Evolutionary conservation across 768 basidiomycete genomes (phyloP).

Genomic region (Termitomyces sp.): DNA sequence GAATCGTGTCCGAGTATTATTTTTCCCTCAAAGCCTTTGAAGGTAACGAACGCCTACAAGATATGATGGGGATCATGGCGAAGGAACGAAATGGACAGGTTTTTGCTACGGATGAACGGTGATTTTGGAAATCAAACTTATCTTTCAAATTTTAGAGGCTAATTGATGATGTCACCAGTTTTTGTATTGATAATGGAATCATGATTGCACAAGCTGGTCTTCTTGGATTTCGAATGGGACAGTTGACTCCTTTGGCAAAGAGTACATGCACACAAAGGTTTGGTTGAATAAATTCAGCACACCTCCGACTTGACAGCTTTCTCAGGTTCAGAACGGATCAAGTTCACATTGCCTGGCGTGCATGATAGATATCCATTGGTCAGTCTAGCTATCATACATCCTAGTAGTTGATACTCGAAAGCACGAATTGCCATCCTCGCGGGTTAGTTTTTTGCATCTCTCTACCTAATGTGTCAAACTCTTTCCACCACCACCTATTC

Average conservation of each 20-base stretch:
- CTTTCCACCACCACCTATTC: constrained; percentile 81
- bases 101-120: constrained; percentile 97
- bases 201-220: constrained; percentile 99
- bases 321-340: constrained; percentile 90
- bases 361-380: constrained; percentile 25
- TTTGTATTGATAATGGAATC: constrained; percentile 99
- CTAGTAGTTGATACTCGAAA: constrained; percentile 39
- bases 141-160: background rate
- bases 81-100: constrained; percentile 81
- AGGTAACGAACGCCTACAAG: constrained; percentile 92
- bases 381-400: background rate
- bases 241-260: constrained; percentile 67
- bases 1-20: background rate
- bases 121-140: constrained; percentile 13
- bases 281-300: constrained; percentile 9
- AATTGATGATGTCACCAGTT: constrained; percentile 40
- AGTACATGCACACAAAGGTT: constrained; percentile 93
- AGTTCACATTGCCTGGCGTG: constrained; percentile 88
- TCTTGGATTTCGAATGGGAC: constrained; percentile 87
- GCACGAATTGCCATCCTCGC: constrained; percentile 46
- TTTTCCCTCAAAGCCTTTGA: background rate
- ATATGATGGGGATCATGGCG: constrained; percentile 99
- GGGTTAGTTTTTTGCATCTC: constrained; percentile 40
- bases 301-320: constrained; percentile 1
- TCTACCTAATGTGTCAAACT: constrained; percentile 41